Evolutionary conservation across 106 monocot species (phyloP).

Genomic region (Platanthera guangdongensis): DNA sequence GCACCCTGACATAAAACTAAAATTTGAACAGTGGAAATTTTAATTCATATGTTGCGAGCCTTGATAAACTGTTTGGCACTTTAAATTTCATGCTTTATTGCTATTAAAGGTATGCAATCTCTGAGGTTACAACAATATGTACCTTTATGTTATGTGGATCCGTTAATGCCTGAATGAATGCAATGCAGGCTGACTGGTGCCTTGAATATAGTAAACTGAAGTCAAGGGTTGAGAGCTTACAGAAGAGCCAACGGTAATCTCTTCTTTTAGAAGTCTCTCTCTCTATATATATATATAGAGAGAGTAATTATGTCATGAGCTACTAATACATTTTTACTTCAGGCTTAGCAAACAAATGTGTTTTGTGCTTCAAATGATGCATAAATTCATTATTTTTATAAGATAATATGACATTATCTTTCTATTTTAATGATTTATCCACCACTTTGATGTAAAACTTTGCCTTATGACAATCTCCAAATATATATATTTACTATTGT

Average conservation of each 20-base stretch:
- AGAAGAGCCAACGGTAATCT: neutral
- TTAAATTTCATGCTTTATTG: neutral
- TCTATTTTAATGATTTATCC: too few species aligned
- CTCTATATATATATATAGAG: too few species aligned
- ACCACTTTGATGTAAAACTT: too few species aligned
- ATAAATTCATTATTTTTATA: too few species aligned
- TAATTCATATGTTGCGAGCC: neutral
- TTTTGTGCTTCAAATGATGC: too few species aligned
- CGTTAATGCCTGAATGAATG: neutral
- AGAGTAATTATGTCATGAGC: too few species aligned
- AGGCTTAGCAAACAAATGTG: too few species aligned
- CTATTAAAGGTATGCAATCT: neutral
- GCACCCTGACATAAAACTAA: neutral
- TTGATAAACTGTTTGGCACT: neutral
- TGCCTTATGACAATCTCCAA: too few species aligned
- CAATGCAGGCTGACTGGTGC: slow-evolving; percentile 5
- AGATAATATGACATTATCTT: too few species aligned
- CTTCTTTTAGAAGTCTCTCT: too few species aligned
- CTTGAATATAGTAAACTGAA: slow-evolving; percentile 6
- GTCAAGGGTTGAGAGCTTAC: slow-evolving; percentile 9
- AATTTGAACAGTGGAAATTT: neutral
- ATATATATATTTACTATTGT: too few species aligned
- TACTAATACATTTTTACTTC: too few species aligned
- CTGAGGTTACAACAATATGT: neutral
- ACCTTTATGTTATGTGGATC: neutral